phyloP scores from a whole-genome alignment of 208 protist genomes.

The Acanthamoeba healyi region DNA sequence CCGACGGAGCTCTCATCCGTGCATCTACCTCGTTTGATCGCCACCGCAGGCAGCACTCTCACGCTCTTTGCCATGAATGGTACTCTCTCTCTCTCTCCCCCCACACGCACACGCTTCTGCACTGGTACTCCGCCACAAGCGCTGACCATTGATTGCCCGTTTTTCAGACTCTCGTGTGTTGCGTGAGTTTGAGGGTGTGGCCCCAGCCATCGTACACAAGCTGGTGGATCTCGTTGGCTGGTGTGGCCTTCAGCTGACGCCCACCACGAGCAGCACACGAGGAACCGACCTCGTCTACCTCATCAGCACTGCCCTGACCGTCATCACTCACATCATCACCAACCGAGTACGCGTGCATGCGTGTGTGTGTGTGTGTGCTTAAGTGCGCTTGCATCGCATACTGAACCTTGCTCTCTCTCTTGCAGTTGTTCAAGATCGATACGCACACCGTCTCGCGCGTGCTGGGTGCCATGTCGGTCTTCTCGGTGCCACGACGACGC shows the following conservation, averaged over 20 bases:
- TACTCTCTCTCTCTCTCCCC: not conserved
- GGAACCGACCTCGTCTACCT: conserved; percentile 7
- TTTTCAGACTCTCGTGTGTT: conserved; percentile 21
- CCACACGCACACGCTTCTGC: not conserved
- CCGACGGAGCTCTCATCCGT: not conserved
- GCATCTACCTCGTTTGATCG: not conserved
- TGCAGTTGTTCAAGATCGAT: conserved; percentile 58
- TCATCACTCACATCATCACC: conserved; percentile 45
- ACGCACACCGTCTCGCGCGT: conserved; percentile 28
- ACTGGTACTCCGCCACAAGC: not conserved
- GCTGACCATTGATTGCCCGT: not conserved
- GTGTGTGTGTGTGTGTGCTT: not conserved
- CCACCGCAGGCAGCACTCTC: not conserved
- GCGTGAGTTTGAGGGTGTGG: conserved; percentile 30
- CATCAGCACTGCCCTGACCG: conserved; percentile 19
- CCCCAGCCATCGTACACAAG: not conserved
- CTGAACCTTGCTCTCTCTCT: too few species aligned
- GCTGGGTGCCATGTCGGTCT: conserved; percentile 35
- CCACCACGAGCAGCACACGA: not conserved
- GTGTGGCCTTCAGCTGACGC: conserved; percentile 21
- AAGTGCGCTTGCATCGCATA: too few species aligned
- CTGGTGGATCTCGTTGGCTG: conserved; percentile 29
- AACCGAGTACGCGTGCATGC: conserved; percentile 3
- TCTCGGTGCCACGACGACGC: not conserved
- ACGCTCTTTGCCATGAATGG: conserved; percentile 11